These are phyloP conservation scores for Naganishia randhawae DNA, from an alignment of 768 basidiomycete species.

Conservation along the genomic window DNA sequence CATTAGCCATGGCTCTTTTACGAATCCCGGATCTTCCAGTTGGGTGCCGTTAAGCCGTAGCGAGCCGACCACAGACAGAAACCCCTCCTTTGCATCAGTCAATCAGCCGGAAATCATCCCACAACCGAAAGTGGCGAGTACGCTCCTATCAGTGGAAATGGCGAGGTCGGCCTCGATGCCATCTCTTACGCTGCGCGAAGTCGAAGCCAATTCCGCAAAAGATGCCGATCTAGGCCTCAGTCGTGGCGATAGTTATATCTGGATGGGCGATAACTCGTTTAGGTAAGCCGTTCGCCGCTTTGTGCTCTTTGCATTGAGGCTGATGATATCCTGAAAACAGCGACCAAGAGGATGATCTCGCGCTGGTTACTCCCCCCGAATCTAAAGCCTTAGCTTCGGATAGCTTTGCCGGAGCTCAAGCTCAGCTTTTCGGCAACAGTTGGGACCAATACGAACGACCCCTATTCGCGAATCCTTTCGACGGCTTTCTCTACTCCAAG, in stretches of 20 bases:
- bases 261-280: slow-evolving; percentile 31
- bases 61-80: not conserved
- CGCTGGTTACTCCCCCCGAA: slow-evolving; percentile 1
- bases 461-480: slow-evolving; percentile 24
- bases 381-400: not conserved
- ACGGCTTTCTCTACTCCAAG: not conserved
- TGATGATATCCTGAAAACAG: not conserved
- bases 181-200: slow-evolving; percentile 40
- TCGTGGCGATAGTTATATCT: slow-evolving; percentile 41
- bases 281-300: not conserved
- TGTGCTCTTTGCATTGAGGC: not conserved
- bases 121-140: not conserved
- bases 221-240: slow-evolving; percentile 46
- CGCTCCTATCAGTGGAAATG: slow-evolving; percentile 38
- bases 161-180: slow-evolving; percentile 42
- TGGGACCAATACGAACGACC: slow-evolving; percentile 3
- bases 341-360: not conserved
- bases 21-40: not conserved
- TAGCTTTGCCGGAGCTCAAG: not conserved
- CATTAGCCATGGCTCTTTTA: not conserved
- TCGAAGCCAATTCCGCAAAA: slow-evolving; percentile 41
- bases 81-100: not conserved
- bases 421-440: not conserved
- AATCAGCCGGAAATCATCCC: not conserved
- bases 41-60: not conserved